Conservation (phyloP, 140 eudicot species). For the Anethum foeniculum region DNA sequence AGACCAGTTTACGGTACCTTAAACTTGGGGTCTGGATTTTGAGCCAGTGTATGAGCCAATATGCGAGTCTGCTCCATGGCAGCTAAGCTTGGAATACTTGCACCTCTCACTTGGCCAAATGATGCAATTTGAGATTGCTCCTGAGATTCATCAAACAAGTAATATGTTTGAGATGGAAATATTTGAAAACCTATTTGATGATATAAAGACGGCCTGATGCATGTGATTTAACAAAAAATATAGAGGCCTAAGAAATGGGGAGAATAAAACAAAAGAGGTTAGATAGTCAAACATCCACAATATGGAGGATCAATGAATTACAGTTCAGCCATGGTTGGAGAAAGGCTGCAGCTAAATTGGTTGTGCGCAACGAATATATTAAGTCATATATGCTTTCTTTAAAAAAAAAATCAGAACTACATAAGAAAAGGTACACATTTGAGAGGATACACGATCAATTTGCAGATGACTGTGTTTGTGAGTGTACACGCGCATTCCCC, state of each 20-base stretch:
- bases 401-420: background rate
- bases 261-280: background rate
- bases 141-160: slow-evolving; percentile 30
- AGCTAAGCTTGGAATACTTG: slow-evolving; percentile 66
- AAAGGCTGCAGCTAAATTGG: background rate
- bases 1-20: slow-evolving; percentile 43
- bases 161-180: background rate
- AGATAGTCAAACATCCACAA: background rate
- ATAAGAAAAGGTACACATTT: background rate
- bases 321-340: background rate
- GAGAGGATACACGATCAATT: background rate
- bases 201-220: background rate
- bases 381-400: background rate
- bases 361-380: background rate
- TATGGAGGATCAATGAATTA: background rate
- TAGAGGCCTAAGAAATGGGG: background rate
- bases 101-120: slow-evolving; percentile 49
- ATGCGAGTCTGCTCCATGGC: slow-evolving; percentile 95
- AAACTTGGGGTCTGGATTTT: slow-evolving; percentile 84
- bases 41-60: slow-evolving; percentile 93
- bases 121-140: slow-evolving; percentile 71
- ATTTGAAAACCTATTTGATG: background rate
- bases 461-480: too few relatives aligned
- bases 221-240: background rate
- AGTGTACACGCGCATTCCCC: too few relatives aligned